Conservation (phyloP, 1,284 basidiomycete genomes). For the Cerrena zonata region DNA sequence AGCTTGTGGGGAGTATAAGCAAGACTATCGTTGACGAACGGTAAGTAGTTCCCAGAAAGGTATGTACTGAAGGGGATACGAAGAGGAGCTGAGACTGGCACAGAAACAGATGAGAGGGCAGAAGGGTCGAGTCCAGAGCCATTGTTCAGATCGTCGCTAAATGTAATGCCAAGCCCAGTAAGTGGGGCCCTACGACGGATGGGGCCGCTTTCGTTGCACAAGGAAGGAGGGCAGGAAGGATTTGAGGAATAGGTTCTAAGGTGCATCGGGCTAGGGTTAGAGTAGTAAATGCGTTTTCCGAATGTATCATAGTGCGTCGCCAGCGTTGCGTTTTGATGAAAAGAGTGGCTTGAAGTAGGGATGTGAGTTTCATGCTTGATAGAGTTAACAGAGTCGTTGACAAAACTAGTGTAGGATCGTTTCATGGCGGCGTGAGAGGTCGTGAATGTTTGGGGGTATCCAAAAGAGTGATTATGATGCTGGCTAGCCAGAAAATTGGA, state of each 20-base stretch:
- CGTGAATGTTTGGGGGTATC: no score
- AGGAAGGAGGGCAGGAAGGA: slow-evolving; percentile 2
- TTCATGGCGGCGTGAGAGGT: slow-evolving; percentile 20
- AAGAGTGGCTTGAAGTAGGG: slow-evolving; percentile 16
- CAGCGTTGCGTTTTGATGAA: slow-evolving; percentile 16
- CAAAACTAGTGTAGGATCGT: slow-evolving; percentile 21
- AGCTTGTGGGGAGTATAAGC: background rate
- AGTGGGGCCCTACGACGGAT: slow-evolving; percentile 8
- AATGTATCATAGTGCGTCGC: slow-evolving; percentile 9
- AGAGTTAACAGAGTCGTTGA: slow-evolving; percentile 13
- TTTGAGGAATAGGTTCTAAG: background rate
- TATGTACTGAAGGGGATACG: background rate
- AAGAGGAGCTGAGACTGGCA: slow-evolving; percentile 2
- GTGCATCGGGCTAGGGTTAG: background rate
- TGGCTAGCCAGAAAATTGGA: slow-evolving; percentile 12
- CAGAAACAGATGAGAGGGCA: background rate
- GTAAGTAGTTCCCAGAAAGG: background rate
- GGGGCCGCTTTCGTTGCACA: background rate
- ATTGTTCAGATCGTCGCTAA: background rate
- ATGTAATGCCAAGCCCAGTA: slow-evolving; percentile 14
- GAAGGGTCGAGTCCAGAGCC: background rate
- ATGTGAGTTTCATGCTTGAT: slow-evolving; percentile 10
- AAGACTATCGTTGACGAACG: background rate
- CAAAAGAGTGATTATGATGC: slow-evolving; percentile 15
- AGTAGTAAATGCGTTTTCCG: background rate